Percentiles rank a stretch among this genome's conserved stretches.
These are phyloP conservation scores for Arthrobotrys megalospora DNA, from an alignment of 2,329 filamentous ascomycete genomes.

Conservation along the genomic window DNA sequence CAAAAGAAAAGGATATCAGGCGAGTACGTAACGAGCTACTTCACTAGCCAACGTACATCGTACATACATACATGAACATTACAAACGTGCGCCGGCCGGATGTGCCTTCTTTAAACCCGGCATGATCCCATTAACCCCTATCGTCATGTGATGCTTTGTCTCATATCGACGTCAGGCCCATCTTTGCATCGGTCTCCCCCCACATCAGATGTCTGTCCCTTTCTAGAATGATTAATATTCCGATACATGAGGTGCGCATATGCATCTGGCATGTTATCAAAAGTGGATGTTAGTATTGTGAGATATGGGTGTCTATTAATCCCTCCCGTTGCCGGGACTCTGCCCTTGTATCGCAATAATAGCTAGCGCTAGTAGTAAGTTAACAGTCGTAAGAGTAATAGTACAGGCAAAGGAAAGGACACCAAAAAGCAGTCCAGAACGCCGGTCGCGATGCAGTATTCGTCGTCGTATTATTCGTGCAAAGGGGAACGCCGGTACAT, in stretches of 20 bases:
- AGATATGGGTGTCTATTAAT: not conserved
- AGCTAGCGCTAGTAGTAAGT: not conserved
- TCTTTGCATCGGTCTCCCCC: slow-evolving; percentile 14
- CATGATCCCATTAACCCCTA: slow-evolving; percentile 4
- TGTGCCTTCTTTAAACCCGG: slow-evolving; percentile 23
- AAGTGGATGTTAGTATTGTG: not conserved
- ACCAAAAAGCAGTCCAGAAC: slow-evolving; percentile 5
- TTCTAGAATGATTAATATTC: slow-evolving; percentile 11
- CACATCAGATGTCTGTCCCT: slow-evolving; percentile 1
- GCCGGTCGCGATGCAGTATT: slow-evolving; percentile 20
- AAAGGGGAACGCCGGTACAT: slow-evolving; percentile 10
- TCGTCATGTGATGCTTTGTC: slow-evolving; percentile 43
- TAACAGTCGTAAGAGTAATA: not conserved
- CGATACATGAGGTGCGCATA: not conserved
- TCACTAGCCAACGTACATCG: not conserved
- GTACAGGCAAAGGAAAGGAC: slow-evolving; percentile 12
- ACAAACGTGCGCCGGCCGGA: slow-evolving; percentile 5
- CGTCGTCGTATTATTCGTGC: slow-evolving; percentile 8
- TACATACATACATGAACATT: not conserved
- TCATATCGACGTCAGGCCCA: slow-evolving; percentile 44
- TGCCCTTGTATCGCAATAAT: slow-evolving; percentile 14
- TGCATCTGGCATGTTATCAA: not conserved
- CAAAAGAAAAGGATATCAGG: slow-evolving; percentile 12
- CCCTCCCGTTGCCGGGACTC: not conserved
- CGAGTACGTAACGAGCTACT: slow-evolving; percentile 24